Percentiles rank a stretch among this genome's conserved stretches.
Conservation (phyloP, 1,284 basidiomycete species). For the Earliella scabrosa region DNA sequence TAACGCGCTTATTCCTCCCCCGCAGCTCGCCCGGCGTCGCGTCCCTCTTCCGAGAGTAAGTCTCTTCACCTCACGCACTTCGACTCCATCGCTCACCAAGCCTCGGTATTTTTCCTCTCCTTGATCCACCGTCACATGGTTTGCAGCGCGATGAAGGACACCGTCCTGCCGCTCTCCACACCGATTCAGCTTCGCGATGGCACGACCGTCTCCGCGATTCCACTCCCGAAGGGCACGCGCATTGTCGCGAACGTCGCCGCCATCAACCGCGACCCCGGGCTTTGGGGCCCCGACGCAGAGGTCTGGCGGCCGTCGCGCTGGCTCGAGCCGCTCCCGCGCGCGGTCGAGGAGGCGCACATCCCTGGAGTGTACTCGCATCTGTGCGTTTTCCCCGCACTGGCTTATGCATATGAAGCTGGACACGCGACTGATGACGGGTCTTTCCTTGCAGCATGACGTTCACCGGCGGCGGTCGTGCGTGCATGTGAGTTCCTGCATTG, state of each 20-base stretch:
- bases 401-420: too few species aligned
- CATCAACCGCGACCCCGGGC: neutral
- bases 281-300: conserved; percentile 6
- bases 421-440: too few species aligned
- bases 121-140: neutral
- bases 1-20: neutral
- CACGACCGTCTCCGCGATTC: conserved; percentile 5
- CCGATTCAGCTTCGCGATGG: conserved; percentile 17
- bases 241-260: conserved; percentile 11
- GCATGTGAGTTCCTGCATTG: conserved; percentile 30
- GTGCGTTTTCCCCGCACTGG: conserved; percentile 2
- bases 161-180: conserved; percentile 5
- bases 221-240: conserved; percentile 14
- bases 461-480: conserved; percentile 34
- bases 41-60: conserved; percentile 15
- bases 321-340: conserved; percentile 10
- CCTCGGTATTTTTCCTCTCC: neutral
- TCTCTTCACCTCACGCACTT: neutral
- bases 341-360: conserved; percentile 7
- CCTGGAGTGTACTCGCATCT: conserved; percentile 14
- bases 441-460: conserved; percentile 36
- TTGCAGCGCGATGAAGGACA: conserved; percentile 2
- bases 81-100: neutral
- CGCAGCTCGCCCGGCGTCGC: conserved; percentile 16
- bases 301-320: conserved; percentile 13